Evolutionary conservation across 345 rosid genomes (phyloP).

Genomic region (Populus nigra): DNA sequence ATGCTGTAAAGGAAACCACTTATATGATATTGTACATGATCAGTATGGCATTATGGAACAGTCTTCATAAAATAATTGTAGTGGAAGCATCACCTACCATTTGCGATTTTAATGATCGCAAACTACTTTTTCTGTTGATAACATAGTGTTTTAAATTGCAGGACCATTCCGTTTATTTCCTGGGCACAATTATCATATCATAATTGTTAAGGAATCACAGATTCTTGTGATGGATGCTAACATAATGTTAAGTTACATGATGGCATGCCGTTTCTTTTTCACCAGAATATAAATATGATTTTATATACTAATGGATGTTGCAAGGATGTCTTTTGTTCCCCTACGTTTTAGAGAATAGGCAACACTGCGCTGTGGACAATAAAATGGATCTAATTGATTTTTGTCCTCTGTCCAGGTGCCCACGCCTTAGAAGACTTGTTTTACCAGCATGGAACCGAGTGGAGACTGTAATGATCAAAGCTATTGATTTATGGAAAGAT

Average conservation of each 20-base stretch:
- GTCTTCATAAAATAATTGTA: not conserved
- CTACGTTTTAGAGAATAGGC: not conserved
- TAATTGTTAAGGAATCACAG: too few relatives aligned
- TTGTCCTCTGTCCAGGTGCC: constrained; percentile 48
- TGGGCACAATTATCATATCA: not conserved
- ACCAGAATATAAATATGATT: not conserved
- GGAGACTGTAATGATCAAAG: constrained; percentile 66
- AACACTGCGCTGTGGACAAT: not conserved
- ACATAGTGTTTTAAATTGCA: not conserved
- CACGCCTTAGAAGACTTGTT: constrained; percentile 57
- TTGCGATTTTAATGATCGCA: not conserved
- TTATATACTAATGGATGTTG: not conserved
- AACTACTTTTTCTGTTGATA: not conserved
- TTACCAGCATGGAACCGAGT: constrained; percentile 89
- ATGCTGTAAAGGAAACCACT: not conserved
- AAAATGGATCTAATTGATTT: not conserved
- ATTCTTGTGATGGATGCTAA: too few relatives aligned
- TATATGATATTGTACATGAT: not conserved
- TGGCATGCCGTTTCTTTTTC: too few relatives aligned
- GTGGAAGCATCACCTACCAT: constrained; percentile 5
- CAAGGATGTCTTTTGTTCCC: not conserved
- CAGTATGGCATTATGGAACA: not conserved
- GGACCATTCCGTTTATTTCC: not conserved
- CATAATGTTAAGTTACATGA: too few relatives aligned
- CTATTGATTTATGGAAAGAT: constrained; percentile 63